Evolutionary conservation across 306 rosid genomes (phyloP), one percentile per base, ranked within the genome.

Genomic region (Quercus mongolica): DNA sequence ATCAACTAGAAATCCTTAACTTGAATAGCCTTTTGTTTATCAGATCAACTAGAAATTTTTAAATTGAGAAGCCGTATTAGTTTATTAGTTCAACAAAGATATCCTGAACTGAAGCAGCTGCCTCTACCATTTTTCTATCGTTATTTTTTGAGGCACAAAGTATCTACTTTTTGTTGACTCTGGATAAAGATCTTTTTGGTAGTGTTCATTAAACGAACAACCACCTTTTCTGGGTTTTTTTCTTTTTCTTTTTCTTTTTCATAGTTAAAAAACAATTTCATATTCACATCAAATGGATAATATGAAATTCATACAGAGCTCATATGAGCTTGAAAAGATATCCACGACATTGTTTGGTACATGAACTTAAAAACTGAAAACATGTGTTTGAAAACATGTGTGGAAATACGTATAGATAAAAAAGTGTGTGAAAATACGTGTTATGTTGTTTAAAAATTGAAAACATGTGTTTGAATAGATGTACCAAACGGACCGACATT

Each of bases 1-100:
- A 62, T 70, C n/a, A 74, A 67, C 85, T 38, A 44, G 61, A 69
- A 26, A 51, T 59, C 26, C 23, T n/a, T 25, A 72, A 61, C 62
- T 73, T 41, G 7, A 14, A n/a, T 23, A 20, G 46, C 46, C 46
- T 41, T 41, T 41, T 41, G 46, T 41, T 41, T 41, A 20, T 75
- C 20, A 71, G 76, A 70, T 70, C n/a, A 74, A 72, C 85, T 38
- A 44, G 61, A 69, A 38, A 35, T 38, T n/a, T 19, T n/a, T 25
- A 72, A 61, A 46, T 58, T 41, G 7, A 2, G 26, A 20, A 20
- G 12, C 46, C 46, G 12, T 7, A 41, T 41, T 41, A 41, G 46
- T 41, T 41, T 41, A 56, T 56, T 57, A 83, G 18, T 15, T 4
- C 35, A 63, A 7, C 65, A 59, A 49, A 59, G 15, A 59, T 3